A percentile compares a stretch with the other conserved stretches of the same genome.
phyloP scores from a whole-genome alignment of 495 filamentous ascomycete species.

The Talaromyces thailandensis region DNA sequence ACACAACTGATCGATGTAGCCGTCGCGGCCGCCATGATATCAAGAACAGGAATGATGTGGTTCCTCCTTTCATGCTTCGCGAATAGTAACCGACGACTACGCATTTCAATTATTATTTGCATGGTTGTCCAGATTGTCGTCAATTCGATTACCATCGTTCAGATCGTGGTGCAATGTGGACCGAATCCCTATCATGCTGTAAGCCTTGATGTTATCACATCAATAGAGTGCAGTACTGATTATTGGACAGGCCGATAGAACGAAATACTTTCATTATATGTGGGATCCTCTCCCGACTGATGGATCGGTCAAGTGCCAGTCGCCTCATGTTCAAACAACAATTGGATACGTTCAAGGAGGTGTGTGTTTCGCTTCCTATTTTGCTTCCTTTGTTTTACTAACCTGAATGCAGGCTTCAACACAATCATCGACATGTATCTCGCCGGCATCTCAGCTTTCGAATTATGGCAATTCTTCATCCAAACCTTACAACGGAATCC shows the following conservation, averaged over 20 bases:
- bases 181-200: slow-evolving; percentile 25
- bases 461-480: slow-evolving; percentile 26
- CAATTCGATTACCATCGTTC: slow-evolving; percentile 25
- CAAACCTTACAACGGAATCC: slow-evolving; percentile 21
- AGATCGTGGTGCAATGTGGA: slow-evolving; percentile 30
- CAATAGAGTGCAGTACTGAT: background rate
- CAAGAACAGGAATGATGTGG: slow-evolving; percentile 31
- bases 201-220: background rate
- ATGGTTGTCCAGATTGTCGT: slow-evolving; percentile 23
- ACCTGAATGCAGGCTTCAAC: slow-evolving; percentile 19
- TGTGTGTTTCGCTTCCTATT: background rate
- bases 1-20: slow-evolving; percentile 36
- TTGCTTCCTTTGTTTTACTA: background rate
- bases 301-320: slow-evolving; percentile 26
- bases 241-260: slow-evolving; percentile 15
- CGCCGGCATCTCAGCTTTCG: slow-evolving; percentile 21
- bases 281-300: slow-evolving; percentile 27
- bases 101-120: slow-evolving; percentile 20
- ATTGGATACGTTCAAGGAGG: slow-evolving; percentile 31
- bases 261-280: slow-evolving; percentile 31
- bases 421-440: slow-evolving; percentile 25
- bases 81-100: slow-evolving; percentile 20
- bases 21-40: slow-evolving; percentile 38
- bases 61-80: slow-evolving; percentile 28
- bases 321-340: slow-evolving; percentile 23